Evolutionary conservation across 208 protist genomes (phyloP), one percentile per base, ranked within the genome.

Genomic region (Trypanosoma theileri): DNA sequence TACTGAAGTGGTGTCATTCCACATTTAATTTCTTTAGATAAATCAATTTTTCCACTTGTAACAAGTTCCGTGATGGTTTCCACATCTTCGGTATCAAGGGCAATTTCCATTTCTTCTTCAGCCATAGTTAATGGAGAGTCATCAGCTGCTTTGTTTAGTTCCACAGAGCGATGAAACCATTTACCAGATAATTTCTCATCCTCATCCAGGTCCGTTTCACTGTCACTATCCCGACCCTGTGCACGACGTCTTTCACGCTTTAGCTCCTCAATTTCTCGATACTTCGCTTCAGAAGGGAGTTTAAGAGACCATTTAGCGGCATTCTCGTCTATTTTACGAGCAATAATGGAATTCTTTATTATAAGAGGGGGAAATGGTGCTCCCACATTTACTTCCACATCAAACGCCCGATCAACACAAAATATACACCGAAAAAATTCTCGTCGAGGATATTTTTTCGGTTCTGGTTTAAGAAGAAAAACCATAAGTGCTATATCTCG

Each of bases 1-100:
- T 86, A 93, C 61, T 94, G 88, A 50, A 96, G 60, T 0, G 91
- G 87, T 22, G 91, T 96, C 89, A 96, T 93, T 35, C 89, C 91
- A 40, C 66, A 71, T 31, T 81, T 77, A 4, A 90, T 51, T 50
- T 79, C 70, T n/a, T 70, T 68, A 16, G 66, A 62, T 21, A 94
- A 50, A 44, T 92, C 82, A 46, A 94, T 76, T 42, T 88, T 75
- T 24, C 79, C 85, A 4, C 35, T 59, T 10, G 48, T 59, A 42
- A 91, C 73, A 22, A 91, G 73, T 1, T 56, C 46, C 42, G 68
- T 75, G 21, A 96, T 91, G 3, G 67, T 69, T 0, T 61, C 58
- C 0, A 66, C 60, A 67, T 96, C 79, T 14, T 87, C 75, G 8
- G 35, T 55, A n/a, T 88, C 69, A 22, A 96, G 54, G 3, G 85